These are phyloP conservation scores for Xerocomus brunneocitrinus DNA, from an alignment of 768 basidiomycete species.

Conservation along the genomic window DNA sequence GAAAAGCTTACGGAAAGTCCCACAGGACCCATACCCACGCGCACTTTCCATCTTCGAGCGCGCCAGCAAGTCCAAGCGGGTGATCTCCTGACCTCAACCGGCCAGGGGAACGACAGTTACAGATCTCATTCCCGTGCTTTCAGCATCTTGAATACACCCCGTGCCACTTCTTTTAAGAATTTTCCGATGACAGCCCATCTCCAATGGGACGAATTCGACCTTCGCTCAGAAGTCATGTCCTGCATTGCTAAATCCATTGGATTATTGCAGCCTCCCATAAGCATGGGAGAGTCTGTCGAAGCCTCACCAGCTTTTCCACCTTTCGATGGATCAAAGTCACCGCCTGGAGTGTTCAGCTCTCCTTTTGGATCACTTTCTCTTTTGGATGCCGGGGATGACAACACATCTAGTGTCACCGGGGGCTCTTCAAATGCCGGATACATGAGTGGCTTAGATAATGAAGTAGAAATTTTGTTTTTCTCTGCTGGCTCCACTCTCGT, in stretches of 20 bases:
- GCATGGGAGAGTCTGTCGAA: conserved; percentile 60
- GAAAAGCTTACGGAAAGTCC: conserved; percentile 26
- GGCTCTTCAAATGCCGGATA: conserved; percentile 49
- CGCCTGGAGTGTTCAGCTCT: conserved; percentile 44
- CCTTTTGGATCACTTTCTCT: conserved; percentile 74
- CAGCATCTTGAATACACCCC: conserved; percentile 50
- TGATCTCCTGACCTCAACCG: conserved; percentile 63
- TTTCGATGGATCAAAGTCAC: conserved; percentile 35
- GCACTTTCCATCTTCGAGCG: conserved; percentile 23
- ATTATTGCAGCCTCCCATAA: conserved; percentile 79
- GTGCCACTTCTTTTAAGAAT: conserved; percentile 30
- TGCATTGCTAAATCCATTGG: conserved; percentile 98
- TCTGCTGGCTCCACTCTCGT: conserved; percentile 81
- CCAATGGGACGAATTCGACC: conserved; percentile 75
- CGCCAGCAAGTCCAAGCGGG: conserved; percentile 70
- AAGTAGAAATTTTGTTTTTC: conserved; percentile 94
- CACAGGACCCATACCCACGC: conserved; percentile 8
- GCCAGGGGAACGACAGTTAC: conserved; percentile 42
- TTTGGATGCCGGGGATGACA: conserved; percentile 66
- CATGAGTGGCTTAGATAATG: conserved; percentile 86
- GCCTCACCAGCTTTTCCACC: conserved; percentile 61
- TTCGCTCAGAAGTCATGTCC: conserved; percentile 95
- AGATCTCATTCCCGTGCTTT: conserved; percentile 44
- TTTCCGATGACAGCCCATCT: conserved; percentile 20
- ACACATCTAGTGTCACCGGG: conserved; percentile 58